Evolutionary conservation across 2,329 filamentous ascomycete species (phyloP).

Genomic region (Fusarium fracticaudum): DNA sequence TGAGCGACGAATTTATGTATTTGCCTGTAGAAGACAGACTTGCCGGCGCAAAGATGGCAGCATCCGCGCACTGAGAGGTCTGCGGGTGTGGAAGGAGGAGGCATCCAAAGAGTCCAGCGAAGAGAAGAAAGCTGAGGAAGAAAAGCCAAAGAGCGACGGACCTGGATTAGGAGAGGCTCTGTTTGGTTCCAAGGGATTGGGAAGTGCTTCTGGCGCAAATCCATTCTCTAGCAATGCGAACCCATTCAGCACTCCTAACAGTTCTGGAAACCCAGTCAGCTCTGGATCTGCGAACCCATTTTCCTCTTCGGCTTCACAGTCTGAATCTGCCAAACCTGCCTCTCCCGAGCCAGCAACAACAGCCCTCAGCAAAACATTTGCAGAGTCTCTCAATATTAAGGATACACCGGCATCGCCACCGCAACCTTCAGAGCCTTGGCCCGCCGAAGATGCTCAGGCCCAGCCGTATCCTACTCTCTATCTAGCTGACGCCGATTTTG

Average conservation of each 20-base stretch:
- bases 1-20: constrained; percentile 87
- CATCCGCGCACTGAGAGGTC: constrained; percentile 77
- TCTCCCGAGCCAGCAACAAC: constrained; percentile 42
- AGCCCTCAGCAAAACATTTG: constrained; percentile 69
- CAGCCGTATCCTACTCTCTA: constrained; percentile 79
- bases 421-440: constrained; percentile 76
- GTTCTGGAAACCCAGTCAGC: constrained; percentile 47
- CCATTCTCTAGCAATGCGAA: constrained; percentile 68
- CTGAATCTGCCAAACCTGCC: constrained; percentile 46
- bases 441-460: constrained; percentile 70
- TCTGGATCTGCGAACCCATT: constrained; percentile 45
- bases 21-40: constrained; percentile 79
- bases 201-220: constrained; percentile 56
- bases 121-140: constrained; percentile 47
- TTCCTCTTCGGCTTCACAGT: constrained; percentile 46
- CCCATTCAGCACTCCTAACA: constrained; percentile 55
- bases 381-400: constrained; percentile 81
- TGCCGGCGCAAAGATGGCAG: constrained; percentile 87
- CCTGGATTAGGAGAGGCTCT: constrained; percentile 71
- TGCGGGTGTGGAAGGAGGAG: constrained; percentile 63
- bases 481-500: constrained; percentile 89
- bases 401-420: constrained; percentile 50
- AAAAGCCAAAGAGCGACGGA: constrained; percentile 49
- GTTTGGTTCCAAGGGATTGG: constrained; percentile 70
- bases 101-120: constrained; percentile 39